Conservation (phyloP, 805 yeast species). For the Candida sithepensis region DNA sequence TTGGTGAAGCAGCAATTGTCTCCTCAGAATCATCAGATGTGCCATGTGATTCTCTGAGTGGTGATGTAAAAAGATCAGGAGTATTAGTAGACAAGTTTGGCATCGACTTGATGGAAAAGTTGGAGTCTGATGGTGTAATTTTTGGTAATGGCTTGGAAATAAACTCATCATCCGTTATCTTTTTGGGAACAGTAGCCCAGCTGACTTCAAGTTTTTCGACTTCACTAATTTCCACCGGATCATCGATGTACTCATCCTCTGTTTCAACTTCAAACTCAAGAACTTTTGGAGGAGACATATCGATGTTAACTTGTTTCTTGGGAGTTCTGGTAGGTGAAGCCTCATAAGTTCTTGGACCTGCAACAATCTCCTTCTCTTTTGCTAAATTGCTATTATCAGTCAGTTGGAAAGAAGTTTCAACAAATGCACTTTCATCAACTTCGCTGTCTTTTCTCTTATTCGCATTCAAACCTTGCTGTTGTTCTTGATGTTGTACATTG, state of each 20-base stretch:
- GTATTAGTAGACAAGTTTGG: constrained; percentile 26
- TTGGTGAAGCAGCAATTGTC: constrained; percentile 25
- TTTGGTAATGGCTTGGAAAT: constrained; percentile 34
- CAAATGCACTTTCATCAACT: constrained; percentile 1
- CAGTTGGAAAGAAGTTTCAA: constrained; percentile 11
- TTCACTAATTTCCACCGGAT: constrained; percentile 7
- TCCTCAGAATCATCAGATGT: constrained; percentile 30
- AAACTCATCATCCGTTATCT: constrained; percentile 4
- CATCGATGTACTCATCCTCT: constrained; percentile 16
- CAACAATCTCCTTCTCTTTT: constrained; percentile 23
- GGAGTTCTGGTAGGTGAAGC: constrained; percentile 25
- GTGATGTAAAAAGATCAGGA: constrained; percentile 14
- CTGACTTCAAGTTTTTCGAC: constrained; percentile 19
- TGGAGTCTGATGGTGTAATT: constrained; percentile 33
- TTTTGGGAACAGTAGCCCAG: constrained; percentile 27
- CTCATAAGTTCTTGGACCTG: constrained; percentile 25
- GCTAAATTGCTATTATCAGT: constrained; percentile 19
- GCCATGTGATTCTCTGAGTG: constrained; percentile 14
- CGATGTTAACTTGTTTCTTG: constrained; percentile 37
- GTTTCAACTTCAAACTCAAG: constrained; percentile 30
- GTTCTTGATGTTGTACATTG: constrained; percentile 7
- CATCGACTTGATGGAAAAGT: constrained; percentile 30
- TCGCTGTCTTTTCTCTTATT: background rate
- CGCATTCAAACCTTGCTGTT: background rate
- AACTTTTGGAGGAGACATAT: constrained; percentile 36